Conservation (phyloP, 2,329 filamentous ascomycete species). For the Graphiopsis chlorocephala region DNA sequence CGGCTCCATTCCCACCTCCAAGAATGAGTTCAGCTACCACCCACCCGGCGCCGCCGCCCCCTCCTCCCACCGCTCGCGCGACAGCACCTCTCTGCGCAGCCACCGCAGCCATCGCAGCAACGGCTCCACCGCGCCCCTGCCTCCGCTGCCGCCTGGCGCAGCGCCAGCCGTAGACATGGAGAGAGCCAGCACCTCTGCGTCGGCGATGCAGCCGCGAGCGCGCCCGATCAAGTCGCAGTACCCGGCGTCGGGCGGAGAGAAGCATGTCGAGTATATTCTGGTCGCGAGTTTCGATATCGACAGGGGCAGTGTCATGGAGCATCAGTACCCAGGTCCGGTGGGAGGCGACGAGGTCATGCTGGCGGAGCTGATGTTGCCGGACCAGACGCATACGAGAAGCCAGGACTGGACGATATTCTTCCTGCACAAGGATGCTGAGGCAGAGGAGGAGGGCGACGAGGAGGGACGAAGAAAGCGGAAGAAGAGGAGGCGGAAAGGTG, state of each 20-base stretch:
- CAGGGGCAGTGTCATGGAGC: constrained; percentile 93
- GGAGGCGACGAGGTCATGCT: constrained; percentile 98
- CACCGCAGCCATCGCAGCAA: constrained; percentile 6
- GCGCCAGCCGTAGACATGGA: constrained; percentile 13
- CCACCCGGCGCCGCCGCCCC: constrained; percentile 31
- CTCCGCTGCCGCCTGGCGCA: constrained; percentile 9
- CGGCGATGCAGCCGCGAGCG: constrained; percentile 8
- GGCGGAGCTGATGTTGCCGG: constrained; percentile 95
- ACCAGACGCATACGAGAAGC: constrained; percentile 89
- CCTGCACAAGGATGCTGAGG: constrained; percentile 87
- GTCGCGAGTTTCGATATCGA: constrained; percentile 98
- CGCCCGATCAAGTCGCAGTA: constrained; percentile 47
- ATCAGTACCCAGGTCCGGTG: constrained; percentile 92
- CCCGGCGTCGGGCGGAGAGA: constrained; percentile 55
- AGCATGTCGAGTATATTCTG: constrained; percentile 98
- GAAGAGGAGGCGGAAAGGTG: constrained; percentile 35
- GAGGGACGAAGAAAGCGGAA: constrained; percentile 50
- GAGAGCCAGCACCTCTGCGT: neutral
- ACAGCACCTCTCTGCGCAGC: constrained; percentile 19
- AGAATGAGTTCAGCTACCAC: constrained; percentile 15
- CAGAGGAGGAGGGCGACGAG: constrained; percentile 73
- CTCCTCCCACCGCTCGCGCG: constrained; percentile 36
- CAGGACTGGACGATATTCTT: constrained; percentile 99
- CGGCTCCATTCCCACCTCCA: constrained; percentile 10
- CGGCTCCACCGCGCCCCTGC: constrained; percentile 1